phyloP scores from a whole-genome alignment of 148 eudicot genomes.

The Amaranthus hypochondriacus region DNA sequence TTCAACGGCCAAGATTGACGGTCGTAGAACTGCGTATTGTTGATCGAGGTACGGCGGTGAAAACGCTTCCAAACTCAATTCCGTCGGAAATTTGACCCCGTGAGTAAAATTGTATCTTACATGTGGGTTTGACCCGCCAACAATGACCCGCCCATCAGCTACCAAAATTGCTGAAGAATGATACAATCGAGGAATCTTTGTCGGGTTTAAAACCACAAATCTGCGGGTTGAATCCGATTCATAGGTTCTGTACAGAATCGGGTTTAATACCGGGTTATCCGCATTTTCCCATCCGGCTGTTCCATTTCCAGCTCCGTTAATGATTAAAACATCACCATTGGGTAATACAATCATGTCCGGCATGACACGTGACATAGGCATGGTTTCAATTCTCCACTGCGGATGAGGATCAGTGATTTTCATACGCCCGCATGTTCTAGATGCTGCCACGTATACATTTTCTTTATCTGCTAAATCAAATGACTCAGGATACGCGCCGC shows the following conservation, averaged over 20 bases:
- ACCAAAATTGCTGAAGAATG: constrained; percentile 65
- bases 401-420: constrained; percentile 40
- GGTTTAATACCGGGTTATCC: constrained; percentile 52
- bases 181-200: constrained; percentile 56
- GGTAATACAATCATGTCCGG: constrained; percentile 70
- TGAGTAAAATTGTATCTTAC: constrained; percentile 47
- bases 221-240: constrained; percentile 27
- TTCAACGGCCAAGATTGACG: constrained; percentile 47
- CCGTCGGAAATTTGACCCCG: constrained; percentile 53
- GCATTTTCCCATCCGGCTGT: constrained; percentile 93
- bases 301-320: constrained; percentile 73
- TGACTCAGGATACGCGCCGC: constrained; percentile 56
- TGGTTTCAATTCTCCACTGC: constrained; percentile 55
- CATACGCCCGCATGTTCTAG: constrained; percentile 50
- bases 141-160: constrained; percentile 67
- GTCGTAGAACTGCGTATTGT: constrained; percentile 29
- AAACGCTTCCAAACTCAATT: constrained; percentile 61
- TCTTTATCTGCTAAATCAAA: constrained; percentile 30
- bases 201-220: constrained; percentile 49
- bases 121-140: constrained; percentile 91
- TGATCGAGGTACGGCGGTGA: constrained; percentile 55
- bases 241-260: constrained; percentile 45
- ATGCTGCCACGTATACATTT: constrained; percentile 38
- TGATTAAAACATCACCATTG: constrained; percentile 54
- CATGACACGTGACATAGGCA: constrained; percentile 85